Evolutionary conservation across 202 grass and related monocot genomes (phyloP), one percentile per base, ranked within the genome.

Genomic region (Carex arenaria): DNA sequence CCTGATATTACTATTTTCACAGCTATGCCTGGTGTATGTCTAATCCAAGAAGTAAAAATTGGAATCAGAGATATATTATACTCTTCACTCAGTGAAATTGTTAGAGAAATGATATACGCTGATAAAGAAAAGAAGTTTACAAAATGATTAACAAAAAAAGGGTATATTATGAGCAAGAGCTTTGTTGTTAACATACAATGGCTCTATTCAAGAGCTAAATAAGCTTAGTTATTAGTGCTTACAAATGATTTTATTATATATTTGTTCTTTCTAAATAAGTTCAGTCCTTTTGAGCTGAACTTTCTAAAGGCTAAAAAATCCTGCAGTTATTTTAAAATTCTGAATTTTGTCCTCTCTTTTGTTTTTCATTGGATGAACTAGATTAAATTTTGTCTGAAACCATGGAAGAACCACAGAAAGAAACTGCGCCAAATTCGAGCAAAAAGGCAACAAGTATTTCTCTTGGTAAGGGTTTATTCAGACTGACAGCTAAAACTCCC

Each of bases 391-490:
- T 89, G 55, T 84, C 84, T 80, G 82, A 51, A 47, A 83, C 75
- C 40, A 87, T 97, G 93, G 89, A 87, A 12, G 89, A 91, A 88
- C 87, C 85, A 84, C 77, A 59, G 67, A 97, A 97, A 90, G 92
- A 87, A 89, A 69, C 45, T 59, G 81, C 75, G 61, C 80, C 91
- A 83, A 81, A 69, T 54, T 54, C 34, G 14, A 85, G 86, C 86
- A 72, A 57, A 57, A 85, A 93, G 86, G 85, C 64, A 36, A 85
- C 23, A 52, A 93, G 61, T 79, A 85, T 85, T 85, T 88, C 87
- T 63, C 84, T 92, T 84, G 91, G 93, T 97, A 93, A 76, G 85
- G 76, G 59, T 66, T 89, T 32, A 68, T 90, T 80, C n/a, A 71
- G 18, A 40, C 1, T 38, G 5, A 67, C 32, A 67, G 32, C 34